Evolutionary conservation across 768 basidiomycete genomes (phyloP), one percentile per base, ranked within the genome.

Genomic region (Polyporus arcularius): DNA sequence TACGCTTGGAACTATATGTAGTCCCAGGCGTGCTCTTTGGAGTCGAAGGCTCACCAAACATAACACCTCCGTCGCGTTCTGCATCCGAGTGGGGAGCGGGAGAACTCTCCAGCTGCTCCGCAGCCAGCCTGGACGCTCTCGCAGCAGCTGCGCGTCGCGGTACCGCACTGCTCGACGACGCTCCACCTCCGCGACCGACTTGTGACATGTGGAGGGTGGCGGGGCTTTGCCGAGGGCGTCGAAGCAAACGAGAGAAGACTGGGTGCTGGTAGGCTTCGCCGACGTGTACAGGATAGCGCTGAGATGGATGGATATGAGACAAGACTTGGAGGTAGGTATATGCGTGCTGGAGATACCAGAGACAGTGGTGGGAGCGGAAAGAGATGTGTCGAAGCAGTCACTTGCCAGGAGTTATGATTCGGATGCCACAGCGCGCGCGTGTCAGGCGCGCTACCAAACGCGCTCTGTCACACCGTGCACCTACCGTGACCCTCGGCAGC

Each of bases 51-150:
- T 66, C 68, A n/a, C 70, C 65, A 45, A 67, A 67, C 14, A 62
- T n/a, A 15, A 51, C 49, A 3, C 7, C 58, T n/a, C 47, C 60
- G 43, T 46, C 42, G 45, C 43, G 30, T 26, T 66, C 70, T 30
- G 35, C 57, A 12, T 66, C 67, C 8, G 66, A 58, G 32, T 45
- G 21, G 9, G 48, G 53, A n/a, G 53, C 47, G 10, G 65, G 64
- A 8, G 70, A 70, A 40, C 66, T 68, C 31, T 61, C 56, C 26
- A 68, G 60, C 60, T 71, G 70, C 54, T 67, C 65, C 12, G 68
- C 68, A 15, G 67, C 64, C 6, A 66, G 58, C 32, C 51, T 55
- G 15, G 65, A 58, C 11, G 70, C 66, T 39, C 56, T 66, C 28
- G 55, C 61, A 14, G 70, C 66, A 2, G 70, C 68, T 10, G 65